A percentile compares a stretch with the other conserved stretches of the same genome.
Conservation (phyloP, 495 filamentous ascomycete species). For the Penicillium manginii region DNA sequence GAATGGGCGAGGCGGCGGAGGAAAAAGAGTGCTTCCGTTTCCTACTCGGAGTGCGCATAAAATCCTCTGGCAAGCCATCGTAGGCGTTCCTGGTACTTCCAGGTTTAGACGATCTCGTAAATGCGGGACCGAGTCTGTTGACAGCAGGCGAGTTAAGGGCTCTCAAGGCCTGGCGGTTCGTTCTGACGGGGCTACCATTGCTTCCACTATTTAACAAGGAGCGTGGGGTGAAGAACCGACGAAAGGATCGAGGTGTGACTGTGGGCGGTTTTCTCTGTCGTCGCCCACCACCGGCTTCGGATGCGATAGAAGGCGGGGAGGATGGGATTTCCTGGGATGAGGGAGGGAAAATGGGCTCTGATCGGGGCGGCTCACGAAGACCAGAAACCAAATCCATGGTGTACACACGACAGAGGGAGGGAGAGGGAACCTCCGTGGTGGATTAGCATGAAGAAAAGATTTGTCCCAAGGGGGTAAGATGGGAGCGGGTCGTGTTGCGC, state of each 20-base stretch:
- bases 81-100: conserved; percentile 32
- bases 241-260: conserved; percentile 77
- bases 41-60: conserved; percentile 42
- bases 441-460: conserved; percentile 28
- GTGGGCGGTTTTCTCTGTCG: conserved; percentile 54
- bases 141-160: conserved; percentile 69
- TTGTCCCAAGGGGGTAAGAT: conserved; percentile 32
- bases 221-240: conserved; percentile 81
- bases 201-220: conserved; percentile 45
- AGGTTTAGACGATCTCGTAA: conserved; percentile 46
- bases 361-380: conserved; percentile 45
- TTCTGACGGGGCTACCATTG: conserved; percentile 50
- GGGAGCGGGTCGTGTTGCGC: conserved; percentile 29
- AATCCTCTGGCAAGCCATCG: conserved; percentile 35
- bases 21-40: conserved; percentile 51
- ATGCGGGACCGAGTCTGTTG: conserved; percentile 58
- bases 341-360: conserved; percentile 45
- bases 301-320: conserved; percentile 51
- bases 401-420: conserved; percentile 23
- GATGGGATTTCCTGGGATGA: conserved; percentile 46
- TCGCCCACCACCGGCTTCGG: conserved; percentile 43
- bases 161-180: conserved; percentile 65
- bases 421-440: conserved; percentile 7
- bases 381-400: conserved; percentile 43
- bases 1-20: conserved; percentile 54